These are phyloP conservation scores for Sugiyamaella grinbergsii DNA, from an alignment of 1,139 yeast genomes.

Conservation along the genomic window DNA sequence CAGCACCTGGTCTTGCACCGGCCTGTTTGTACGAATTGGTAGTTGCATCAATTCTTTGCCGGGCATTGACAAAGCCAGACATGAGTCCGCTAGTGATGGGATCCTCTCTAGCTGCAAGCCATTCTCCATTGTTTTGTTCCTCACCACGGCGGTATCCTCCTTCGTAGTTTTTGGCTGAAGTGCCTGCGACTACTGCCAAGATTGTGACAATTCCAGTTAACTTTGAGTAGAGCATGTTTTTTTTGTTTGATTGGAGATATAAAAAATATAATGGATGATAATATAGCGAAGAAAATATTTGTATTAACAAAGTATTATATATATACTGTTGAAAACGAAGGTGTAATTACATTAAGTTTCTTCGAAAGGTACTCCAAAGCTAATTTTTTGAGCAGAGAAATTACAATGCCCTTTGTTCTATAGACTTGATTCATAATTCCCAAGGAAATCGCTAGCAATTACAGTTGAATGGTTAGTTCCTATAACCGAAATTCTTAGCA, in stretches of 20 bases:
- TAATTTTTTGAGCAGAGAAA: slow-evolving; percentile 1
- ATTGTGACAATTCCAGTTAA: slow-evolving; percentile 6
- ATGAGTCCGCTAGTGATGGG: slow-evolving; percentile 22
- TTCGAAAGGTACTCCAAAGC: background rate
- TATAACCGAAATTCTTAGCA: no score
- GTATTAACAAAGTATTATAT: background rate
- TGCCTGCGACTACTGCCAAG: slow-evolving; percentile 7
- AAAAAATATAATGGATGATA: background rate
- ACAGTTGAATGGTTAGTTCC: background rate
- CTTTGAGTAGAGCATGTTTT: slow-evolving; percentile 8
- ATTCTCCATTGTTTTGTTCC: slow-evolving; percentile 4
- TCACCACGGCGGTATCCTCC: slow-evolving; percentile 1
- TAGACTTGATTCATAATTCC: background rate
- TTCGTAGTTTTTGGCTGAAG: slow-evolving; percentile 7
- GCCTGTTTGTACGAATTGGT: slow-evolving; percentile 26
- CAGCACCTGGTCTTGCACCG: slow-evolving; percentile 35
- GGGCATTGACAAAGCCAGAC: slow-evolving; percentile 31
- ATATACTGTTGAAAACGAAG: background rate
- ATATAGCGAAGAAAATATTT: background rate
- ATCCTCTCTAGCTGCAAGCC: slow-evolving; percentile 14
- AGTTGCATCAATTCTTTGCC: slow-evolving; percentile 31
- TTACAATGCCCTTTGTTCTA: background rate
- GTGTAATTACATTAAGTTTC: background rate
- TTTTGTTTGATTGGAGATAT: background rate
- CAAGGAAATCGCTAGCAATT: background rate